These are phyloP conservation scores for Firmiana major DNA, from an alignment of 345 rosid genomes.

Conservation along the genomic window DNA sequence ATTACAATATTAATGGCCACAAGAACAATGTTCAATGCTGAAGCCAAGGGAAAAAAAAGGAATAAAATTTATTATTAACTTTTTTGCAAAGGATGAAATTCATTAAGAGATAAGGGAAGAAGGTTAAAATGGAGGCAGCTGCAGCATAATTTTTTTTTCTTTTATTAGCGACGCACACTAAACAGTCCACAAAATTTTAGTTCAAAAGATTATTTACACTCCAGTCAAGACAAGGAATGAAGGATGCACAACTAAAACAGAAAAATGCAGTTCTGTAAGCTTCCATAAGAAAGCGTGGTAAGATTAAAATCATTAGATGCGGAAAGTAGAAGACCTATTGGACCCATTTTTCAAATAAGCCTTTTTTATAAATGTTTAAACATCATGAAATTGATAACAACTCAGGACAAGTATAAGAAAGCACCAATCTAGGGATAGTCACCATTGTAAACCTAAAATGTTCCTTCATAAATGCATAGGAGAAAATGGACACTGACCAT, in stretches of 20 bases:
- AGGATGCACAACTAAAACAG: not conserved
- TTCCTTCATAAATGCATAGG: not conserved
- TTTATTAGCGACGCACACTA: not conserved
- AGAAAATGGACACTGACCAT: not conserved
- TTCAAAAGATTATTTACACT: not conserved
- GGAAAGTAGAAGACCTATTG: not conserved
- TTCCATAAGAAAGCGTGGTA: not conserved
- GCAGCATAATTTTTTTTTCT: not conserved
- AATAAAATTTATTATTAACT: not conserved
- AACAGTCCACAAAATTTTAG: not conserved
- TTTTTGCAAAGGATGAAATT: not conserved
- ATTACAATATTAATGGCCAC: not conserved
- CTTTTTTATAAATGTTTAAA: not conserved
- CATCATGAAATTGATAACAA: not conserved
- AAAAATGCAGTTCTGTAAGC: not conserved
- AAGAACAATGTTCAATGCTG: too few relatives aligned
- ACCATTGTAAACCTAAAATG: not conserved
- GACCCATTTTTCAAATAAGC: not conserved
- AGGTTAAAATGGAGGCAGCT: not conserved
- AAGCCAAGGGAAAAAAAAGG: too few relatives aligned
- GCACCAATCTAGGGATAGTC: not conserved
- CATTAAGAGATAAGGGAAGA: not conserved
- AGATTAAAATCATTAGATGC: not conserved
- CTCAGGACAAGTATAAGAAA: not conserved
- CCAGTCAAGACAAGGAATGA: not conserved